Evolutionary conservation across 2,329 filamentous ascomycete genomes (phyloP).

Genomic region (Calonectria montana): DNA sequence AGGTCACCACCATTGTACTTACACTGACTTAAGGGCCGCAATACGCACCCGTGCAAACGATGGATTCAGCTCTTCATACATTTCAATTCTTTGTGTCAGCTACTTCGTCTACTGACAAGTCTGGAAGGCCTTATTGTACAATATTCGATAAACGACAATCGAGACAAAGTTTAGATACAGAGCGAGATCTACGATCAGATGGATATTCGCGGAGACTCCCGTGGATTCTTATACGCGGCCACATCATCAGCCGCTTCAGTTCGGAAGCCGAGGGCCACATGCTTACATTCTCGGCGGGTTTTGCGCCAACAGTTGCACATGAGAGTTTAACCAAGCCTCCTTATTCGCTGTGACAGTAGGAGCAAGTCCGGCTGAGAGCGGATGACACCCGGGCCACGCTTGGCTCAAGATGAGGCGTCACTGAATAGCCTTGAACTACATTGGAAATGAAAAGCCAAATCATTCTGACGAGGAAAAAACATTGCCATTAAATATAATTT

Average conservation of each 20-base stretch:
- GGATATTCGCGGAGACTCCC: not conserved
- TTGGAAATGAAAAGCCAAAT: not conserved
- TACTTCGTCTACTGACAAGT: not conserved
- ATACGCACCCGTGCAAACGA: conserved; percentile 60
- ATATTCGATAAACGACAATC: not conserved
- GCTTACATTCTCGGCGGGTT: not conserved
- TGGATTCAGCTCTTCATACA: conserved; percentile 55
- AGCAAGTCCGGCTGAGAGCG: conserved; percentile 3
- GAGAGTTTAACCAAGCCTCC: not conserved
- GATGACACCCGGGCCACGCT: not conserved
- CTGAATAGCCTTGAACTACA: no score
- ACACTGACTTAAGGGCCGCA: conserved; percentile 60
- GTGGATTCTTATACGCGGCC: conserved; percentile 8
- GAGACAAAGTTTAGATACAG: not conserved
- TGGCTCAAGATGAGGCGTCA: not conserved
- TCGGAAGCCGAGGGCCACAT: conserved; percentile 18
- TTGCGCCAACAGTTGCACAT: not conserved
- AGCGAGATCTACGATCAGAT: not conserved
- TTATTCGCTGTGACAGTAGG: not conserved
- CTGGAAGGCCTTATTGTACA: not conserved
- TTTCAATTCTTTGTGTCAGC: conserved; percentile 28
- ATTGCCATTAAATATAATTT: no score
- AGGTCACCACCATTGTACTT: conserved; percentile 39
- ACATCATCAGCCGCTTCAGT: not conserved
- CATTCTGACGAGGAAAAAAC: no score